Percentiles rank a stretch among this genome's conserved stretches.
Evolutionary conservation across 2,329 filamentous ascomycete genomes (phyloP).

Genomic region (Albifimbria verrucaria): DNA sequence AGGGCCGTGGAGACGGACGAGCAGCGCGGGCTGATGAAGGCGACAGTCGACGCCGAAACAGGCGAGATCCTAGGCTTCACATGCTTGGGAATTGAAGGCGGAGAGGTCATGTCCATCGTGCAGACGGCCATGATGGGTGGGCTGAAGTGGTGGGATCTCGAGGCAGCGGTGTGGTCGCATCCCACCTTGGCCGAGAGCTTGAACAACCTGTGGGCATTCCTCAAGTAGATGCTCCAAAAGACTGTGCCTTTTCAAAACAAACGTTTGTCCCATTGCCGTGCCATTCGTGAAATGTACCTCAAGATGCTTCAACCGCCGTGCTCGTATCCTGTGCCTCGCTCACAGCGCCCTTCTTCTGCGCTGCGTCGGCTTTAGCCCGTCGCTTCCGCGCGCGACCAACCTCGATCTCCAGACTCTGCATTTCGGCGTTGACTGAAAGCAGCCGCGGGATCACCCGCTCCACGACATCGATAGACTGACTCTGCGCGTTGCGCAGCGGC

Average conservation of each 20-base stretch:
- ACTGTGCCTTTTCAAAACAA: neutral
- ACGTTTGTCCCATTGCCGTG: too few species aligned
- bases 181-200: constrained; percentile 47
- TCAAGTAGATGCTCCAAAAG: constrained; percentile 24
- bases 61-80: constrained; percentile 50
- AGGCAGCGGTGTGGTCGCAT: constrained; percentile 47
- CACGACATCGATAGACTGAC: constrained; percentile 52
- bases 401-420: constrained; percentile 65
- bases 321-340: neutral
- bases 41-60: constrained; percentile 42
- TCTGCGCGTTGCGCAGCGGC: constrained; percentile 56
- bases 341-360: constrained; percentile 22
- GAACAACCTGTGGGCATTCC: constrained; percentile 46
- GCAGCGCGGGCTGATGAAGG: constrained; percentile 50
- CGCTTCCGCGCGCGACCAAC: constrained; percentile 60
- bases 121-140: constrained; percentile 50
- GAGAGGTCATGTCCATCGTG: constrained; percentile 51
- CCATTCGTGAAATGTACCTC: neutral
- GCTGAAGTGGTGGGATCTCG: constrained; percentile 40
- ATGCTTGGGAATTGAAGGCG: constrained; percentile 47
- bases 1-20: constrained; percentile 49
- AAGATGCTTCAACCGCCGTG: constrained; percentile 11
- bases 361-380: constrained; percentile 44
- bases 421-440: constrained; percentile 53
- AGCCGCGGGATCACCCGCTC: constrained; percentile 56